phyloP scores from a whole-genome alignment of 805 yeast species.

The Tetrapisispora namnaoensis region DNA sequence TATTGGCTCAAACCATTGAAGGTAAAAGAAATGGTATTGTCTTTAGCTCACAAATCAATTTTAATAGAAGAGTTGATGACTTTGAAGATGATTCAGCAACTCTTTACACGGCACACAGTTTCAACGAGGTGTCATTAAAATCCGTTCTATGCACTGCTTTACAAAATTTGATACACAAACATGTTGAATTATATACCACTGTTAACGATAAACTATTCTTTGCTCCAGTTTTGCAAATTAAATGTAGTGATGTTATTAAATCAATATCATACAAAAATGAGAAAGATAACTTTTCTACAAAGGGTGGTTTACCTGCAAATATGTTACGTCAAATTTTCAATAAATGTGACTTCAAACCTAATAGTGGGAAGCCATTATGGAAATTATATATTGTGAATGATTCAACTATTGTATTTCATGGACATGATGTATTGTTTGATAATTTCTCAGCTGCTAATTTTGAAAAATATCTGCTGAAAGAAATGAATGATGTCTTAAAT shows the following conservation, averaged over 20 bases:
- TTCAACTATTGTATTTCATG: slow-evolving; percentile 22
- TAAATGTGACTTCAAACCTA: slow-evolving; percentile 15
- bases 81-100: slow-evolving; percentile 20
- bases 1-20: slow-evolving; percentile 17
- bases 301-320: slow-evolving; percentile 23
- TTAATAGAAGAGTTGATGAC: slow-evolving; percentile 5
- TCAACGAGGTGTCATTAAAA: slow-evolving; percentile 7
- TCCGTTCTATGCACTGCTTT: slow-evolving; percentile 15
- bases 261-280: slow-evolving; percentile 16
- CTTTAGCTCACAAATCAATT: slow-evolving; percentile 14
- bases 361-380: slow-evolving; percentile 21
- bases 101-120: slow-evolving; percentile 11
- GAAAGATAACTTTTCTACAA: slow-evolving; percentile 22
- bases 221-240: slow-evolving; percentile 13
- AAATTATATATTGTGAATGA: slow-evolving; percentile 20
- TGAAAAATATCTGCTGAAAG: slow-evolving; percentile 16
- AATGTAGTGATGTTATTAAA: slow-evolving; percentile 17
- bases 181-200: slow-evolving; percentile 18
- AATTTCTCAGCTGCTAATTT: slow-evolving; percentile 24
- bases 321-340: slow-evolving; percentile 22
- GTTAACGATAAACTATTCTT: slow-evolving; percentile 18
- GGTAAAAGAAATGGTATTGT: slow-evolving; percentile 21
- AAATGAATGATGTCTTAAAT: slow-evolving; percentile 7
- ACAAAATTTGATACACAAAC: slow-evolving; percentile 13
- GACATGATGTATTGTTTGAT: slow-evolving; percentile 25